Base-by-base conservation (phyloP, 345 rosid genomes). In the Garcia nutans region DNA sequence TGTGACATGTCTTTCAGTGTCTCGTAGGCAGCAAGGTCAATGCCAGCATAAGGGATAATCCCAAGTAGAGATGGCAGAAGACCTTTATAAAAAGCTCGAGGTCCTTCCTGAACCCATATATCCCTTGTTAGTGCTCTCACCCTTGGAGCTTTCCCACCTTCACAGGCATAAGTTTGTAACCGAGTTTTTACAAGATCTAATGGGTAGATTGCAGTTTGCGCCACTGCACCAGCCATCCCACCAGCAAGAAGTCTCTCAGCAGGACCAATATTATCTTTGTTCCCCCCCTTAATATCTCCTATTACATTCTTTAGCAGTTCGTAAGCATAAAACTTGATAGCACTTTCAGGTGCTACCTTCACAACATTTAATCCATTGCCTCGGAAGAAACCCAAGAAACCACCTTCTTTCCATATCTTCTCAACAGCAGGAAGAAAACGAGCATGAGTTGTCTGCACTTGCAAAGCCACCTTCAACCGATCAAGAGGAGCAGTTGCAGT, bases 341-440 rank as follows among this genome's bases (percentile, higher is more conserved):
- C 97, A 81, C 94, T 94, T 84, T 94, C 97, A 50, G 98, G 98
- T 64, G 96, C 94, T 70, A 94, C 98, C 86, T 94, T 94, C 67
- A 92, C 61, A 57, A 94, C 90, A 75, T 92, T 94, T 77, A 94
- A 86, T 44, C 94, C 96, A 50, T 92, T 92, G 61, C 98, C 98
- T 23, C 97, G 83, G 16, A 90, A 92, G 78, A 94, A 92, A 0
- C 92, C 94, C 68, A 73, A 50, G 22, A 92, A 26, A 50, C 96
- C 90, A 42, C 84, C 92, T 56, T 86, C 86, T 78, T 80, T 90
- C 91, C 82, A 90, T 82, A 94, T 94, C 69, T 78, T 77, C 80
- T 83, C 90, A 28, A 92, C 10, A 23, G 97, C 91, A 10, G 96
- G 92, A 81, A 89, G 78, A 74, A 92, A 74, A 61, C 68, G 71